Base-by-base conservation (phyloP, 148 eudicot genomes). In the Polygonum aviculare region DNA sequence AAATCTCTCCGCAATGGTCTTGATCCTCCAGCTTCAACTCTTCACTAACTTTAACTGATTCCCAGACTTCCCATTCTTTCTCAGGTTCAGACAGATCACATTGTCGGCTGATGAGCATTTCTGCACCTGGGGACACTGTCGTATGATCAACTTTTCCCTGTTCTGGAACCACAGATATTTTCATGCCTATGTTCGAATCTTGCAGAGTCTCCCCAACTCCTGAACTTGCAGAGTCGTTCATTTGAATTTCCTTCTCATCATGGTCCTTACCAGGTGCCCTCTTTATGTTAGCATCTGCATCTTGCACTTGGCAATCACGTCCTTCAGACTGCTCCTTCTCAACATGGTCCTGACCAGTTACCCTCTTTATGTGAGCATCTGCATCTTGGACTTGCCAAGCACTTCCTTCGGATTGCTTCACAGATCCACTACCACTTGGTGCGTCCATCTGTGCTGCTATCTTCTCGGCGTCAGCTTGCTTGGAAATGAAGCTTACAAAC, bases 401-500 rank as follows among this genome's bases (percentile, higher is more conserved):
- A 78, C 74, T 72, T 62, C 41, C 83, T 76, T 78, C 83, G 73
- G 76, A 74, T 75, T 79, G 81, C 77, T 84, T 81, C 77, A 73
- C 75, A 79, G 57, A 80, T 72, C 76, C 83, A 18, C 79, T 78
- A 55, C 22, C 74, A 35, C 74, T 59, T 72, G 81, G 81, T 19
- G 67, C 76, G 82, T 84, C 82, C 26, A 22, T 82, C 26, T 33
- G 77, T 74, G 72, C 74, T 40, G 73, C 80, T 72, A 75, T 81
- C 78, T 78, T 80, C 60, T 75, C 84, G 22, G 79, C 69, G 33
- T 81, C 87, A 48, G 74, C 79, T 76, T 83, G 89, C 84, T 78
- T 76, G 60, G 84, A 31, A 81, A 80, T 75, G 78, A 87, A 82
- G 62, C 82, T 81, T 80, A 80, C 88, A 45, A 85, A 41, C 76